Evolutionary conservation across 306 rosid genomes (phyloP), one percentile per base, ranked within the genome.

Genomic region (Citrullus mucosospermus): DNA sequence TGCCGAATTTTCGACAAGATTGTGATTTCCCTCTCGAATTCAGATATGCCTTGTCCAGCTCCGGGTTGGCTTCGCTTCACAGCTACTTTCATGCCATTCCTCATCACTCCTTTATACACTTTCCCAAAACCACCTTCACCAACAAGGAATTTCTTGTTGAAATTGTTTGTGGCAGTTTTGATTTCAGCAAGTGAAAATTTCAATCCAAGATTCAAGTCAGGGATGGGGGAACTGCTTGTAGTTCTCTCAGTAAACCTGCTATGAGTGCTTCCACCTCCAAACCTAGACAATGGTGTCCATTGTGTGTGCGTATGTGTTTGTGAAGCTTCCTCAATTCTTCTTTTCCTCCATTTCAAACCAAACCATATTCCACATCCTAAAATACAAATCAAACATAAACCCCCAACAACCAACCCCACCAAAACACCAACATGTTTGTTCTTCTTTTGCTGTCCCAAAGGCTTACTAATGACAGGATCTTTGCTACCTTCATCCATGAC

Each of bases 51-150:
- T 84, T 89, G 87, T 76, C 87, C 86, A 22, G 90, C 86, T 17
- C 87, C 87, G 0, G 88, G 81, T 6, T 86, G 81, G 60, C 91
- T 79, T 77, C 91, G 74, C 72, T 89, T 89, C 61, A 87, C 90
- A 34, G 91, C 88, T 30, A 84, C 87, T 80, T 50, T 81, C 46
- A 51, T 66, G 57, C 86, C 89, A 53, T 83, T 78, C 46, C 20
- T 36, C 36, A 83, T 75, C 13, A 72, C 67, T 22, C 89, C 87
- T 34, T 53, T 55, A 25, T 55, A 55, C 7, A 55, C 59, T 80
- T 78, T 79, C 20, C 91, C 90, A 81, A 89, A 89, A 2, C 93
- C 87, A 55, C 90, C 91, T 71, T 74, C 78, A 0, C 93, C 88
- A 18, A 86, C 80, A 16, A 81, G 43, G 30, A 83, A 61, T 12